These are phyloP conservation scores for Porodaedalea pini DNA, from an alignment of 1,284 basidiomycete species.

Conservation along the genomic window DNA sequence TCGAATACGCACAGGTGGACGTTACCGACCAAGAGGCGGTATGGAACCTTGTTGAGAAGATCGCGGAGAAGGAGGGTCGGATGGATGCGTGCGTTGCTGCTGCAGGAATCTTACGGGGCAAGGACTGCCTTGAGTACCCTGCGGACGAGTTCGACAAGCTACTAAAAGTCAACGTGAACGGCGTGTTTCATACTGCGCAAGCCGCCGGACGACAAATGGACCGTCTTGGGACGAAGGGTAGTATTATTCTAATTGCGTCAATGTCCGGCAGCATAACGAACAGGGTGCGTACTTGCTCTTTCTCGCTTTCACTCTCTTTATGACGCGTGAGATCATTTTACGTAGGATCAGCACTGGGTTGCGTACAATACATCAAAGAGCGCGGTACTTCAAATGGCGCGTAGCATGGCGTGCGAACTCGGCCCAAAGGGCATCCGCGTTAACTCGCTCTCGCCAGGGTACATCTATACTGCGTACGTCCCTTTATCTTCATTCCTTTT, in stretches of 20 bases:
- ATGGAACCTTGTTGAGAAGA: conserved; percentile 54
- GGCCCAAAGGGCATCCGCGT: conserved; percentile 68
- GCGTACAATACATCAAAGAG: conserved; percentile 82
- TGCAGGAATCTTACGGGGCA: conserved; percentile 69
- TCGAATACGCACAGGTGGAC: conserved; percentile 66
- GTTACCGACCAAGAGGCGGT: conserved; percentile 59
- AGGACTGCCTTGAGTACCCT: conserved; percentile 67
- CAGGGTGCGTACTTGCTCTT: conserved; percentile 47
- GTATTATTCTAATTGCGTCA: conserved; percentile 80
- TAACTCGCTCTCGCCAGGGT: conserved; percentile 69
- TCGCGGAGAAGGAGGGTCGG: conserved; percentile 60
- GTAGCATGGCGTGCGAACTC: conserved; percentile 83
- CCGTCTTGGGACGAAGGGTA: conserved; percentile 64
- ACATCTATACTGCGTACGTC: conserved; percentile 68
- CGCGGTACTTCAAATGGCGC: conserved; percentile 77
- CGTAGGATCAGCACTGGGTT: conserved; percentile 68
- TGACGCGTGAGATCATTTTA: neutral
- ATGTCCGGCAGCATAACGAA: conserved; percentile 58
- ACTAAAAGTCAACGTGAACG: conserved; percentile 71
- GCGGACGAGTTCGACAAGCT: conserved; percentile 62
- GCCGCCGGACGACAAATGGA: conserved; percentile 76
- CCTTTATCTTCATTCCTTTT: conserved; percentile 13
- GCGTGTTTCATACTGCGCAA: conserved; percentile 75
- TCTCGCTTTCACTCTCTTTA: conserved; percentile 40
- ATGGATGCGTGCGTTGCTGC: conserved; percentile 75